Conservation (phyloP, 2,329 filamentous ascomycete species). For the Triangularia verruculosa region DNA sequence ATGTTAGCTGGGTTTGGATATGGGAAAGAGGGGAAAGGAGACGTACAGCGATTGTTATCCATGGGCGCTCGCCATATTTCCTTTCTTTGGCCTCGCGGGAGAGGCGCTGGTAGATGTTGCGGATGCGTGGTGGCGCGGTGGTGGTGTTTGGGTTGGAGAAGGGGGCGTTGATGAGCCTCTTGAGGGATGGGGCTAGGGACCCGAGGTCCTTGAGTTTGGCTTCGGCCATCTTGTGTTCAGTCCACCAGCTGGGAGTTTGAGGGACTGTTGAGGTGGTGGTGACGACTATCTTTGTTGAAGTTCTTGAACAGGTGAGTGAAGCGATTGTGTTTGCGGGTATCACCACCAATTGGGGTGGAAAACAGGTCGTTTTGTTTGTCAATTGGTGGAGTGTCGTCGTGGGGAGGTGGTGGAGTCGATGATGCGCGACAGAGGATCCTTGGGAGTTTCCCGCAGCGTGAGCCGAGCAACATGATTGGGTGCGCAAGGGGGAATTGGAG, state of each 20-base stretch:
- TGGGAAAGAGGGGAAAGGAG: not conserved
- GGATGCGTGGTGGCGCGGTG: slow-evolving; percentile 61
- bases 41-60: slow-evolving; percentile 60
- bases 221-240: not conserved
- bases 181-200: slow-evolving; percentile 63
- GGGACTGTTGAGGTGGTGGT: not conserved
- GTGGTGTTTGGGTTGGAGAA: slow-evolving; percentile 64
- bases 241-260: not conserved
- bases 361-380: not conserved
- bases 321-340: not conserved
- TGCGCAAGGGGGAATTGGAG: not conserved
- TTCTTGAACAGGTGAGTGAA: not conserved
- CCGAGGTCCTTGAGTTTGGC: slow-evolving; percentile 42
- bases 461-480: not conserved
- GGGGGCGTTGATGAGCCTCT: slow-evolving; percentile 69
- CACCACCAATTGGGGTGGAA: not conserved
- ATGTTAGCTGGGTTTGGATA: not conserved
- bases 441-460: not conserved
- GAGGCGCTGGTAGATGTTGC: slow-evolving; percentile 62
- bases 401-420: not conserved
- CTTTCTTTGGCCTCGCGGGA: slow-evolving; percentile 60
- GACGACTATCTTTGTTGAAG: not conserved
- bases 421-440: not conserved
- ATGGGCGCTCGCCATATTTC: slow-evolving; percentile 61
- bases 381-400: not conserved